Base-by-base conservation (phyloP, 2,329 filamentous ascomycete species). In the Calonectria fujianensis region DNA sequence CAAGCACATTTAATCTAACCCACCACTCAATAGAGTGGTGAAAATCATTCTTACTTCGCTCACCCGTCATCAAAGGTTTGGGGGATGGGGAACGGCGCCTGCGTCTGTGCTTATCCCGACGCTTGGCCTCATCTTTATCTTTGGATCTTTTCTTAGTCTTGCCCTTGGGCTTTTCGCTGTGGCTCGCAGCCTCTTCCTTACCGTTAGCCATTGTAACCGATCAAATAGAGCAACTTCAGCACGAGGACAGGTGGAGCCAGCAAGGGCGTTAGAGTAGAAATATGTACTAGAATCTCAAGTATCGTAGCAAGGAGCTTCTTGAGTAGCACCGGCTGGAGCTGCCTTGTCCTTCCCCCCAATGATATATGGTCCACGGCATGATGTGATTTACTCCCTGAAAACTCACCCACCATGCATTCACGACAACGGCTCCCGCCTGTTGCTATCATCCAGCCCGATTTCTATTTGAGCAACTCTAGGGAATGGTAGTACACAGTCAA, bases 401-500 rank as follows among this genome's bases (percentile, higher is more conserved):
- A 41, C n/a, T 61, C 70, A 31, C 45, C 37, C 69, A 66, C 52
- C 59, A 69, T 32, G 70, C 66, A 73, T 65, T 77, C 54, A 64
- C 61, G 51, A 73, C 35, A 59, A 69, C 32, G 73, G 27, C 54
- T 65, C 41, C 54, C 45, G 52, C 59, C 70, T 32, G 37, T 72
- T 76, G 63, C 75, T 68, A 63, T 78, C 59, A 72, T 73, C 52
- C 64, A 76, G 76, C 77, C 76, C 77, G 74, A 32, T 73, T 75
- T 81, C 73, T 81, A 80, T 81, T 78, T 70, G 74, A 74, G 65
- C 72, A 74, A 77, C 75, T 75, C 79, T 77, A 81, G 75, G 80
- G 74, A 80, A 81, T 82, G 72, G 75, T 82, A 75, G 79, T 82
- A 82, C 80, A 82, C 75, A 77, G 74, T 77, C 80, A 81, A 76